Evolutionary conservation across 768 basidiomycete species (phyloP).

Genomic region (Mrakia blollopis): DNA sequence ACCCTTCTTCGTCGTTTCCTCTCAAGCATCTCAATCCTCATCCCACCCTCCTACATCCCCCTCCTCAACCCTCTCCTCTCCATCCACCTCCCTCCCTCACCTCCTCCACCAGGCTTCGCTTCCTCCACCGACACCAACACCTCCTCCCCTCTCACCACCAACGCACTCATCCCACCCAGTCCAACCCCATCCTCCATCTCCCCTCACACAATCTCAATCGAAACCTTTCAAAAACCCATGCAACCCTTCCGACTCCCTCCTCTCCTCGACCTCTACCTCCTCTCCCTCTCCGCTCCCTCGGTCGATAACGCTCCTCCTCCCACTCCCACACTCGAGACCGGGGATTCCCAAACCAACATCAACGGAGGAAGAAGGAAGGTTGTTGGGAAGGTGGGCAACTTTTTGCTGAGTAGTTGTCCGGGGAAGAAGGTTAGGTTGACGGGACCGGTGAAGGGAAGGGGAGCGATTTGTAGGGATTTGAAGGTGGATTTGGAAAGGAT

Average conservation of each 20-base stretch:
- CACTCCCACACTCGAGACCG: not conserved
- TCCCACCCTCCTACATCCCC: conserved; percentile 58
- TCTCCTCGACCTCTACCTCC: conserved; percentile 37
- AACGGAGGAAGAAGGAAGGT: not conserved
- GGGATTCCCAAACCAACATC: too few species aligned
- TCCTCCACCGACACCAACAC: conserved; percentile 27
- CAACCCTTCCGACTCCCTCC: conserved; percentile 20
- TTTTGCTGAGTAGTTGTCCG: conserved; percentile 84
- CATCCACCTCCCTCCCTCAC: conserved; percentile 13
- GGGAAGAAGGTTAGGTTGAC: conserved; percentile 73
- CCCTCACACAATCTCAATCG: not conserved
- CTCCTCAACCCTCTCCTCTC: conserved; percentile 44
- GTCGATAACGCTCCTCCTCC: conserved; percentile 23
- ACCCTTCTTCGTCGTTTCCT: not conserved
- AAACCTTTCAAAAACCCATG: not conserved
- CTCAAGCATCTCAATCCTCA: conserved; percentile 58
- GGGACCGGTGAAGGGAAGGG: conserved; percentile 71
- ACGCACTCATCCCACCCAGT: not conserved
- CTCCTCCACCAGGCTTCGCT: conserved; percentile 12
- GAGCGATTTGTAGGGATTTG: conserved; percentile 76
- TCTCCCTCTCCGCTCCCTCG: conserved; percentile 35
- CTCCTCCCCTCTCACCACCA: conserved; percentile 25
- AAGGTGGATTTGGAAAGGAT: conserved; percentile 70
- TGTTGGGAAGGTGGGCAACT: conserved; percentile 63
- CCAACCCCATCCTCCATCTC: not conserved